phyloP scores from a whole-genome alignment of 345 rosid genomes.

The Pistacia integerrima region DNA sequence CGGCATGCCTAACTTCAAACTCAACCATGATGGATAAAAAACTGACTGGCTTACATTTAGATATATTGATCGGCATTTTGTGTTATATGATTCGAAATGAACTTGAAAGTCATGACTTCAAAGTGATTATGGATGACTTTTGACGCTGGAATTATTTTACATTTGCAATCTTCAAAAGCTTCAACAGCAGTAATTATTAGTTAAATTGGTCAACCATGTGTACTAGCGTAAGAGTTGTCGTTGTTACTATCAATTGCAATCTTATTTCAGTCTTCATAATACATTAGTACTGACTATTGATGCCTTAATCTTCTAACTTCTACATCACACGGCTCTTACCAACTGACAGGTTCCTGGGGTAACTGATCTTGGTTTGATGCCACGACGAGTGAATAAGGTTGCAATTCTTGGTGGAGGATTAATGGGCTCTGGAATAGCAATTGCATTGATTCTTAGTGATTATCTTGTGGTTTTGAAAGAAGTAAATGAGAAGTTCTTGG shows the following conservation, averaged over 20 bases:
- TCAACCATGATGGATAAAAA: no score
- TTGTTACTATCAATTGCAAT: not conserved
- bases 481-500: slow-evolving; percentile 83
- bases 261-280: no score
- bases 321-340: slow-evolving; percentile 13
- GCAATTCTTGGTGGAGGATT: slow-evolving; percentile 96
- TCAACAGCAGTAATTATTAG: no score
- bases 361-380: slow-evolving; percentile 73
- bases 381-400: slow-evolving; percentile 72
- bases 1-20: no score
- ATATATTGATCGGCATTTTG: no score
- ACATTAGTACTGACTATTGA: not conserved
- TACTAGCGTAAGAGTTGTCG: no score
- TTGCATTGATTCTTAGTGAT: slow-evolving; percentile 76
- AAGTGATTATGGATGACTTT: slow-evolving; percentile 33
- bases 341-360: slow-evolving; percentile 77
- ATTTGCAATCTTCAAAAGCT: not conserved
- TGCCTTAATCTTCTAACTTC: not conserved
- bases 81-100: no score
- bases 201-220: no score
- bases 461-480: slow-evolving; percentile 85
- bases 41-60: no score
- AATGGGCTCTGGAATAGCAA: slow-evolving; percentile 99
- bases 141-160: not conserved
- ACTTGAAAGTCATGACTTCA: no score